Conservation (phyloP, 345 rosid species). For the Citrus cavaleriei region DNA sequence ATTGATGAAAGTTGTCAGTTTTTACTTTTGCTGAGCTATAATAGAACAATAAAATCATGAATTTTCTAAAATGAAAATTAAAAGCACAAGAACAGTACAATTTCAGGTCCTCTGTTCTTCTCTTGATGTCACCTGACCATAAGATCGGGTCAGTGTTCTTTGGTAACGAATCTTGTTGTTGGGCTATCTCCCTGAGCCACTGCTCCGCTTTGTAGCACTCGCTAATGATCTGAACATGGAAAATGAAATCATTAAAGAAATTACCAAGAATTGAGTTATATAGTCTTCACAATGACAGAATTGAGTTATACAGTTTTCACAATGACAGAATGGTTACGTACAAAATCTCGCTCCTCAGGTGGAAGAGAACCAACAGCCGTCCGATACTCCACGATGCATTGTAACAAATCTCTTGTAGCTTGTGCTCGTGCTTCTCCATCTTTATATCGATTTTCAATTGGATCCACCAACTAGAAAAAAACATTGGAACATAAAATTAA, state of each 20-base stretch:
- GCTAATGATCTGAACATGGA: slow-evolving; percentile 32
- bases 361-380: slow-evolving; percentile 34
- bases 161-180: slow-evolving; percentile 46
- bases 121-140: slow-evolving; percentile 49
- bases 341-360: slow-evolving; percentile 34
- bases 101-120: slow-evolving; percentile 38
- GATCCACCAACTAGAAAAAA: slow-evolving; percentile 42
- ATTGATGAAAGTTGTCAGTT: not conserved
- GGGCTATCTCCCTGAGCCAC: slow-evolving; percentile 52
- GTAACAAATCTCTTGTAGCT: slow-evolving; percentile 40
- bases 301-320: not conserved
- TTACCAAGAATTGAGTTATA: not conserved
- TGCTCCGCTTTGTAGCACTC: slow-evolving; percentile 54
- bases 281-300: not conserved
- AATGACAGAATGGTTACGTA: slow-evolving; percentile 8
- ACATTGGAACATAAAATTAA: not conserved
- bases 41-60: not conserved
- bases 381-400: slow-evolving; percentile 36
- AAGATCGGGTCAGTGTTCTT: slow-evolving; percentile 39
- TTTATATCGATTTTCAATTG: slow-evolving; percentile 43
- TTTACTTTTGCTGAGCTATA: not conserved
- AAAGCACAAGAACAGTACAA: slow-evolving; percentile 24
- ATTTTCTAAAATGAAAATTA: not conserved
- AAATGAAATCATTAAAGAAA: not conserved
- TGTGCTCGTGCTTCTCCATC: slow-evolving; percentile 51